Evolutionary conservation across 2,329 filamentous ascomycete genomes (phyloP).

Genomic region (Podosphaera fusca): DNA sequence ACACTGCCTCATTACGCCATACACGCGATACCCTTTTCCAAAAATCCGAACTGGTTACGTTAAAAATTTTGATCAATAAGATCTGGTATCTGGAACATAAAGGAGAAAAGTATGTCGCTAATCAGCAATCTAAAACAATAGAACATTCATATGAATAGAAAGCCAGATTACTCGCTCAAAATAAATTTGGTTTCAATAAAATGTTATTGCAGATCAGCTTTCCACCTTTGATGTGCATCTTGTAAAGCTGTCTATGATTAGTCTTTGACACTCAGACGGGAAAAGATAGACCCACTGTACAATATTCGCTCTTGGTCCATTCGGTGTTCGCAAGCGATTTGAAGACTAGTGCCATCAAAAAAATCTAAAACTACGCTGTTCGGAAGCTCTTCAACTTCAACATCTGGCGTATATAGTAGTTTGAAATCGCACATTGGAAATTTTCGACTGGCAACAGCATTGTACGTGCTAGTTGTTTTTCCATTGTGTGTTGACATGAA

Average conservation of each 20-base stretch:
- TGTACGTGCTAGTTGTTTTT: slow-evolving; percentile 16
- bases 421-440: slow-evolving; percentile 76
- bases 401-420: slow-evolving; percentile 58
- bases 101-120: background rate
- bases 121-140: background rate
- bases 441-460: slow-evolving; percentile 41
- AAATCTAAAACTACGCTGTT: slow-evolving; percentile 52
- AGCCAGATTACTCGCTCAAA: background rate
- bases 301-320: slow-evolving; percentile 31
- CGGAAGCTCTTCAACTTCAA: slow-evolving; percentile 78
- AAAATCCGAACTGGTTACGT: background rate
- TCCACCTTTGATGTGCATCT: background rate
- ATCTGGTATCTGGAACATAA: background rate
- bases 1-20: background rate
- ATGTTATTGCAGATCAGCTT: background rate
- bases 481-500: slow-evolving; percentile 27
- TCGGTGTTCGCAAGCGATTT: slow-evolving; percentile 40
- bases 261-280: background rate
- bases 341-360: slow-evolving; percentile 36
- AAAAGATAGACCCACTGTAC: slow-evolving; percentile 14
- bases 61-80: background rate
- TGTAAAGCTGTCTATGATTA: background rate
- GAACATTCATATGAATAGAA: background rate
- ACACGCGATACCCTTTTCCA: background rate
- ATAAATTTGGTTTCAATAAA: background rate